Conservation (phyloP, 225 moss, liverwort and hornwort species). For the Pseudisothecium myosuroides region DNA sequence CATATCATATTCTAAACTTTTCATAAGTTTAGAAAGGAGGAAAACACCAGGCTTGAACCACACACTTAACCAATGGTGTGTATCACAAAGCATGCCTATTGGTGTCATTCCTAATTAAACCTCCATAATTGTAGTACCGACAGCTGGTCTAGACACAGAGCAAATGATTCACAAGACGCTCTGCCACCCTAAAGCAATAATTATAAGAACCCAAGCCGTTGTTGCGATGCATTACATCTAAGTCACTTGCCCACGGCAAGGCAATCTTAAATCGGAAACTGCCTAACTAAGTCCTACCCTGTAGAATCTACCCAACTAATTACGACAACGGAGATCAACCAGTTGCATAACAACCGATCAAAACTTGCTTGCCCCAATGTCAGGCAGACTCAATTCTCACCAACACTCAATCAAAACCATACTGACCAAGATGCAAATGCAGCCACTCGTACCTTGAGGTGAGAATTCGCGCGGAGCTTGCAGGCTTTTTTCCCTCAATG, state of each 20-base stretch:
- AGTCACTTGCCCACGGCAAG: neutral
- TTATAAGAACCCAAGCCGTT: too few species aligned
- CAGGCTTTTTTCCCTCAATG: neutral
- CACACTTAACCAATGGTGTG: too few species aligned
- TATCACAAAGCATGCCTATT: too few species aligned
- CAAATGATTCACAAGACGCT: too few species aligned
- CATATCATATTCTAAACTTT: too few species aligned
- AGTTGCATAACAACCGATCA: neutral
- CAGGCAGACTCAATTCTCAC: neutral
- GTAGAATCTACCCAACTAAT: neutral
- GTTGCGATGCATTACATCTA: neutral
- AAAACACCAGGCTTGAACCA: too few species aligned
- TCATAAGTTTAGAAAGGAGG: too few species aligned
- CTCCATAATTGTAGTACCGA: too few species aligned
- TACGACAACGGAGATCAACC: neutral
- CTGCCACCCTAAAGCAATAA: too few species aligned
- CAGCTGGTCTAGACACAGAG: too few species aligned
- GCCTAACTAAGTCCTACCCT: neutral
- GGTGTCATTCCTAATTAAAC: too few species aligned
- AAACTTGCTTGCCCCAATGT: neutral
- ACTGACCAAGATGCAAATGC: neutral
- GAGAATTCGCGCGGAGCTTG: neutral
- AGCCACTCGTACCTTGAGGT: neutral
- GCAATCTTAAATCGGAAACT: too few species aligned
- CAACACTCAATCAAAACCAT: neutral